Evolutionary conservation across 1,139 yeast genomes (phyloP).

Genomic region (Saccharomyces hybrid): DNA sequence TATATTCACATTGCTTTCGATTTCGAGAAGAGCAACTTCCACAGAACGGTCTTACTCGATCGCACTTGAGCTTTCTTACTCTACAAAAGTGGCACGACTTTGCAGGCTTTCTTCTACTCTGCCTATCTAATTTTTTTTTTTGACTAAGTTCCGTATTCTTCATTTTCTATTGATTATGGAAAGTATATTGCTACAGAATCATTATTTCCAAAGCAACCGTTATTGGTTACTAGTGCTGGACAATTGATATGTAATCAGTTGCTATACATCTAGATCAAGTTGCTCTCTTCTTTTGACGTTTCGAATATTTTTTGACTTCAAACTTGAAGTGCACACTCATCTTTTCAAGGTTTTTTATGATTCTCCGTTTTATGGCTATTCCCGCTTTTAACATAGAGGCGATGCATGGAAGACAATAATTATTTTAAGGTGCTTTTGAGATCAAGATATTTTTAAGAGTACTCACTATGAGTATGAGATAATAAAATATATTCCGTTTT

Average conservation of each 20-base stretch:
- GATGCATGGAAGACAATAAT: not conserved
- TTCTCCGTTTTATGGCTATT: not conserved
- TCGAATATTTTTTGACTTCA: not conserved
- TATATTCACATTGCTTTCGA: not conserved
- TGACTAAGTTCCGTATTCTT: not conserved
- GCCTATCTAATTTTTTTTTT: not conserved
- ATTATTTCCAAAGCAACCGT: not conserved
- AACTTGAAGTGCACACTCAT: not conserved
- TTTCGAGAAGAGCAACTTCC: not conserved
- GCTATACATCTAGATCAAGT: not conserved
- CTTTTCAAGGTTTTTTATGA: not conserved
- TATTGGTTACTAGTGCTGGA: not conserved
- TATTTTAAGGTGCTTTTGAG: not conserved
- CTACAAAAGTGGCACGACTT: conserved; percentile 5
- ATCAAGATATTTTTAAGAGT: not conserved
- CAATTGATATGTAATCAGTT: not conserved
- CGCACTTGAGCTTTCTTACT: conserved; percentile 4
- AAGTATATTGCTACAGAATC: not conserved
- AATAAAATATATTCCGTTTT: not conserved
- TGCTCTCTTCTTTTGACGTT: not conserved
- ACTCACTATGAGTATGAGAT: not conserved
- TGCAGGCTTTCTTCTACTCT: conserved; percentile 3
- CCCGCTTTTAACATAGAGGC: not conserved
- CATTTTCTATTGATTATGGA: not conserved
- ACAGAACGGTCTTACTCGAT: conserved; percentile 3